Evolutionary conservation across 164 flowering plant genomes (phyloP).

Genomic region (Cinnamomum chago): DNA sequence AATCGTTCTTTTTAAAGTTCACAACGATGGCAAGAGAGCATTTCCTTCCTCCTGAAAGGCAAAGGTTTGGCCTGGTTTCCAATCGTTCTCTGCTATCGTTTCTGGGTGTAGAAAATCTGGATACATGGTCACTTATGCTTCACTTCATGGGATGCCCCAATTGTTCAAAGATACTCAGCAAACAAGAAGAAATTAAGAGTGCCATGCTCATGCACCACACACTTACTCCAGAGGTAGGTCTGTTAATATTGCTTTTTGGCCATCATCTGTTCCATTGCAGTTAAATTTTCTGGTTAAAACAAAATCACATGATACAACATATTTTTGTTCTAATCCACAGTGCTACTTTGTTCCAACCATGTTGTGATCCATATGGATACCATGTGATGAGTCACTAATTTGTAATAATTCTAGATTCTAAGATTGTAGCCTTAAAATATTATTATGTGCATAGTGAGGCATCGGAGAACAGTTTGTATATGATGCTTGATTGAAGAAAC

Average conservation of each 20-base stretch:
- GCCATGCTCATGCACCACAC: conserved; percentile 34
- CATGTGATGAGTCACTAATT: no score
- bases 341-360: no score
- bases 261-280: not conserved
- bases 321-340: no score
- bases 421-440: no score
- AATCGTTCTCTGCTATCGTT: conserved; percentile 57
- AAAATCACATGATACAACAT: no score
- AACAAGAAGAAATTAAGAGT: conserved; percentile 44
- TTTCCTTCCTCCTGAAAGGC: conserved; percentile 76
- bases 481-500: no score
- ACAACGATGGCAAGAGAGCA: conserved; percentile 45
- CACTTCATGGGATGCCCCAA: conserved; percentile 61
- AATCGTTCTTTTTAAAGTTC: conserved; percentile 55
- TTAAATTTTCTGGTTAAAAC: not conserved
- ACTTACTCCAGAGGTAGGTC: conserved; percentile 55
- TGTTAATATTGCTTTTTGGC: not conserved
- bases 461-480: no score
- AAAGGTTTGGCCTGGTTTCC: conserved; percentile 63
- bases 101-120: conserved; percentile 45
- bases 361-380: no score
- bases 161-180: conserved; percentile 53
- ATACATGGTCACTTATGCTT: conserved; percentile 54
- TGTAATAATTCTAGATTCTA: no score
- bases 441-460: no score